Percentiles rank a stretch among this genome's conserved stretches.
These are phyloP conservation scores for Capsicum chinense DNA, from an alignment of 257 asterid genomes.

Conservation along the genomic window DNA sequence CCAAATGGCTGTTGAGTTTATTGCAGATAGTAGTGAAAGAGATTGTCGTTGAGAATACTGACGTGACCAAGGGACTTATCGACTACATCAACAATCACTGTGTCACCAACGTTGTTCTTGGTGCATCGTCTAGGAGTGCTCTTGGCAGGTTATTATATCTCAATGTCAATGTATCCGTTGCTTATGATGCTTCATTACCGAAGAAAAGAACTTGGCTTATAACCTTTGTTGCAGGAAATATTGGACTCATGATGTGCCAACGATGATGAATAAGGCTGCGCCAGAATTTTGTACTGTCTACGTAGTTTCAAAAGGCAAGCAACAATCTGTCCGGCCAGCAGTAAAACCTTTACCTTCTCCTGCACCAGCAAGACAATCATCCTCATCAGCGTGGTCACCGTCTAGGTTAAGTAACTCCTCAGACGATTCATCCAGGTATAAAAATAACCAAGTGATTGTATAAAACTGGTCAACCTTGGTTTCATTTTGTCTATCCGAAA, in stretches of 20 bases:
- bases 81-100: slow-evolving; percentile 57
- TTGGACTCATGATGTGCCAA: slow-evolving; percentile 65
- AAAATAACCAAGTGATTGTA: background rate
- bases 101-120: slow-evolving; percentile 63
- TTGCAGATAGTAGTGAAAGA: slow-evolving; percentile 60
- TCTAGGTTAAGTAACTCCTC: slow-evolving; percentile 31
- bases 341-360: slow-evolving; percentile 34
- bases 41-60: slow-evolving; percentile 56
- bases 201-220: slow-evolving; percentile 29
- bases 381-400: slow-evolving; percentile 19
- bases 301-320: slow-evolving; percentile 64
- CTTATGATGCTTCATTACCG: background rate
- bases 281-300: slow-evolving; percentile 77
- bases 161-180: background rate
- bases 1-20: slow-evolving; percentile 31
- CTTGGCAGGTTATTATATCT: slow-evolving; percentile 45
- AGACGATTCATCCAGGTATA: slow-evolving; percentile 49
- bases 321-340: slow-evolving; percentile 66
- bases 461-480: background rate
- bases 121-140: slow-evolving; percentile 56
- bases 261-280: slow-evolving; percentile 67
- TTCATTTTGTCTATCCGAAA: background rate
- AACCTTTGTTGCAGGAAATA: slow-evolving; percentile 48
- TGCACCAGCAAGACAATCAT: slow-evolving; percentile 35
- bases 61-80: slow-evolving; percentile 55